Conservation (phyloP, 163 green algal species). For the Scenedesmus sp. region DNA sequence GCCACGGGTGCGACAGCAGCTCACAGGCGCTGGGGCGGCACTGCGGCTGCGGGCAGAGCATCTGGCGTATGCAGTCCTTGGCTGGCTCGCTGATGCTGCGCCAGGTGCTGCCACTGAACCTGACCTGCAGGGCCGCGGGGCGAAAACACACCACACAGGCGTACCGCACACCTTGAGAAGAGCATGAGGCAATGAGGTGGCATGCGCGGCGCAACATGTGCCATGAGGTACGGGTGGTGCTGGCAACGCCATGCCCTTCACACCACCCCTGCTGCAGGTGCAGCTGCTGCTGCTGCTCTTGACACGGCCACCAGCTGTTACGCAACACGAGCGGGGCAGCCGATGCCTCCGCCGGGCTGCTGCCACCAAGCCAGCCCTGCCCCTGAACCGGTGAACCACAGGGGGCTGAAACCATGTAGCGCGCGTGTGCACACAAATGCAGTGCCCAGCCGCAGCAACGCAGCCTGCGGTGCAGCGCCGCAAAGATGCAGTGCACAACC, state of each 20-base stretch:
- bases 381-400: too few relatives aligned
- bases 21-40: slow-evolving; percentile 54
- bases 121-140: slow-evolving; percentile 38
- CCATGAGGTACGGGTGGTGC: neutral
- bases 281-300: neutral
- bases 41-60: slow-evolving; percentile 64
- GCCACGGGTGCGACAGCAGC: slow-evolving; percentile 48
- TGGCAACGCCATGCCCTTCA: neutral
- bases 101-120: slow-evolving; percentile 66
- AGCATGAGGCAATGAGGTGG: neutral
- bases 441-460: too few relatives aligned
- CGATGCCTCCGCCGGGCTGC: too few relatives aligned
- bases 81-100: slow-evolving; percentile 53
- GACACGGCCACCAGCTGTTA: too few relatives aligned
- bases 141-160: neutral
- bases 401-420: too few relatives aligned
- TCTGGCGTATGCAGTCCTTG: slow-evolving; percentile 67
- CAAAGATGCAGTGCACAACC: too few relatives aligned
- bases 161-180: neutral
- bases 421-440: too few relatives aligned
- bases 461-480: too few relatives aligned
- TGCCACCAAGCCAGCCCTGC: too few relatives aligned
- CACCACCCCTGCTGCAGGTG: neutral
- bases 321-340: too few relatives aligned
- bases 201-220: too few relatives aligned